phyloP scores from a whole-genome alignment of 2,329 filamentous ascomycete genomes.

The Tolypocladium inflatum region DNA sequence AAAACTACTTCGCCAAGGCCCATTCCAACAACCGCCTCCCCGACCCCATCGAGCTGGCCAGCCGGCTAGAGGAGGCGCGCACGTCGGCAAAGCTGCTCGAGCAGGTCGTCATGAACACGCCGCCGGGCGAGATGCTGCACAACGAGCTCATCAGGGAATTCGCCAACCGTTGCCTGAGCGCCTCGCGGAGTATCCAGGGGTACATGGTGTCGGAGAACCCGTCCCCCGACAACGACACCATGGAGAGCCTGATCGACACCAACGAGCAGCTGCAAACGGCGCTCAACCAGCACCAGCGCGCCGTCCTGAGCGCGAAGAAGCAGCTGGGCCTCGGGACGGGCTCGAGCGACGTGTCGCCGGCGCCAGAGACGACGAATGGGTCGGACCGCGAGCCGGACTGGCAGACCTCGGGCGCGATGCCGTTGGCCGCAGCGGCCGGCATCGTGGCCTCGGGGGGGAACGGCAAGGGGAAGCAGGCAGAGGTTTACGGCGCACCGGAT shows the following conservation, averaged over 20 bases:
- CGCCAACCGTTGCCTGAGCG: conserved; percentile 71
- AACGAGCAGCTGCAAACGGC: conserved; percentile 84
- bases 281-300: conserved; percentile 75
- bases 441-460: conserved; percentile 8
- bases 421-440: not conserved
- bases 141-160: conserved; percentile 95
- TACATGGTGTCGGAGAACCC: conserved; percentile 79
- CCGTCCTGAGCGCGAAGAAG: conserved; percentile 56
- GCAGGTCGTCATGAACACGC: conserved; percentile 82
- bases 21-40: conserved; percentile 47
- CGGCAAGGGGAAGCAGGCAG: conserved; percentile 26
- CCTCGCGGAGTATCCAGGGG: conserved; percentile 70
- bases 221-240: conserved; percentile 81
- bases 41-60: conserved; percentile 64
- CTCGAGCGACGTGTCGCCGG: conserved; percentile 17
- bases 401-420: conserved; percentile 1
- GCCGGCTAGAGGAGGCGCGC: conserved; percentile 78
- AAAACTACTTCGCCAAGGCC: conserved; percentile 49
- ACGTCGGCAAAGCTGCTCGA: conserved; percentile 88
- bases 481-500: conserved; percentile 14
- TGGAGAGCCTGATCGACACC: conserved; percentile 87
- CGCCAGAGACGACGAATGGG: conserved; percentile 16
- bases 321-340: conserved; percentile 31
- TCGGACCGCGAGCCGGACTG: conserved; percentile 14
- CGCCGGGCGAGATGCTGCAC: conserved; percentile 60